Evolutionary conservation across 2,329 filamentous ascomycete species (phyloP).

Genomic region (Verticillium klebahnii): DNA sequence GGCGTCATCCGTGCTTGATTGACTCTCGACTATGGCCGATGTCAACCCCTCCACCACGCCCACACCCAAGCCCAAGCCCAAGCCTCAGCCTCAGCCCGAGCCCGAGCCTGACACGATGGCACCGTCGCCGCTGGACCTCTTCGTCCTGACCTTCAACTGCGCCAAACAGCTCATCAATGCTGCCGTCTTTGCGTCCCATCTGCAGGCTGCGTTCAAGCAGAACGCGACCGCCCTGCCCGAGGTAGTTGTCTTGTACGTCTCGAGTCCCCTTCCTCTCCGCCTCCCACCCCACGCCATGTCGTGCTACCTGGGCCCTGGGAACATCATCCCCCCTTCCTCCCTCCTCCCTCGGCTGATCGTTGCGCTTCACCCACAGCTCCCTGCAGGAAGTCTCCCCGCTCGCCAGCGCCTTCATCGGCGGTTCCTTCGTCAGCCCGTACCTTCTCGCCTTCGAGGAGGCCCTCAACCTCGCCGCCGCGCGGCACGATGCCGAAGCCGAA

Average conservation of each 20-base stretch:
- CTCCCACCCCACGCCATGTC: neutral
- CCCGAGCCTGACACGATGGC: slow-evolving; percentile 21
- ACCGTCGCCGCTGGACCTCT: slow-evolving; percentile 56
- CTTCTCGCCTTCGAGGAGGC: slow-evolving; percentile 67
- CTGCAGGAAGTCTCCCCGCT: slow-evolving; percentile 90
- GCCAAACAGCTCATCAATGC: slow-evolving; percentile 67
- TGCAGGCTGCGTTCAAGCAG: slow-evolving; percentile 56
- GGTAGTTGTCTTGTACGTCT: slow-evolving; percentile 52
- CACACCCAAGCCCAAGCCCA: neutral
- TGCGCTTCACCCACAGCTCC: slow-evolving; percentile 44
- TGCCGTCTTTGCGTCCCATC: slow-evolving; percentile 64
- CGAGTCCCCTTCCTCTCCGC: neutral
- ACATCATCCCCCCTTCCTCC: neutral
- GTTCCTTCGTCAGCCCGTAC: slow-evolving; percentile 72
- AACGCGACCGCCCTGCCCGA: slow-evolving; percentile 44
- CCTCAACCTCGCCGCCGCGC: slow-evolving; percentile 62
- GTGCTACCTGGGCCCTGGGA: neutral
- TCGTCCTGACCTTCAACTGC: slow-evolving; percentile 88
- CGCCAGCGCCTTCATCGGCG: slow-evolving; percentile 78
- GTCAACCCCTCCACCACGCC: slow-evolving; percentile 7
- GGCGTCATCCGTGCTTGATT: neutral
- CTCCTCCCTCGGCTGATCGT: neutral
- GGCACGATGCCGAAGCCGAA: slow-evolving; percentile 10
- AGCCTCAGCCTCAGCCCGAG: neutral
- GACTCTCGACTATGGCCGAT: slow-evolving; percentile 6